Conservation (phyloP, 2,329 filamentous ascomycete genomes). For the Aspergillus sp. region DNA sequence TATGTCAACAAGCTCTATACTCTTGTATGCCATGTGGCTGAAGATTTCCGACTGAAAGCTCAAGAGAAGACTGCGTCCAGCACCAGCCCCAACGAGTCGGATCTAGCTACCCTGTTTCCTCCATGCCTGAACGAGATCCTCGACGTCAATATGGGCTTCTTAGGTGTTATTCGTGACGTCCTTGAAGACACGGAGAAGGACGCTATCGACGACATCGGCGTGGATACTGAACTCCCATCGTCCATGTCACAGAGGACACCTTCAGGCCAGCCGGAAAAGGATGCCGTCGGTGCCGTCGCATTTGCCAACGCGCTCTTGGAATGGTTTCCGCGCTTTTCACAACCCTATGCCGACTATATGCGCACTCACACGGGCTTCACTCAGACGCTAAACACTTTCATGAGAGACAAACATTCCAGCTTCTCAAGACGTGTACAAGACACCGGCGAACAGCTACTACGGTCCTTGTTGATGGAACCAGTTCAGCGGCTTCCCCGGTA, state of each 20-base stretch:
- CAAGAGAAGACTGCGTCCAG: slow-evolving; percentile 59
- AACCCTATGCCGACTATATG: slow-evolving; percentile 92
- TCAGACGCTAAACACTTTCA: slow-evolving; percentile 72
- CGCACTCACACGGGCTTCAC: slow-evolving; percentile 85
- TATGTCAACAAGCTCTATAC: slow-evolving; percentile 88
- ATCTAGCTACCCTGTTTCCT: slow-evolving; percentile 77
- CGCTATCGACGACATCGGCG: slow-evolving; percentile 73
- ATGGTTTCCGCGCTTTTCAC: slow-evolving; percentile 90
- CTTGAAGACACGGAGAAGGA: slow-evolving; percentile 83
- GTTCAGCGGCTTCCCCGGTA: slow-evolving; percentile 93
- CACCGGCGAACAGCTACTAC: slow-evolving; percentile 84
- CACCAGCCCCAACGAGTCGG: slow-evolving; percentile 68
- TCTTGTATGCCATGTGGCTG: slow-evolving; percentile 75
- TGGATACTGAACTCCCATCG: slow-evolving; percentile 49
- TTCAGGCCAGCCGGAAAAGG: slow-evolving; percentile 58
- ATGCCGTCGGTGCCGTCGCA: slow-evolving; percentile 73
- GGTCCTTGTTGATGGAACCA: slow-evolving; percentile 91
- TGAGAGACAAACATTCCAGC: slow-evolving; percentile 74
- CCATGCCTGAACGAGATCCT: slow-evolving; percentile 76
- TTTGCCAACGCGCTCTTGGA: slow-evolving; percentile 81
- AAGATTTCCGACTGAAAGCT: slow-evolving; percentile 73
- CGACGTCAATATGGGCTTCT: slow-evolving; percentile 75
- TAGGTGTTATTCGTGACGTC: slow-evolving; percentile 71
- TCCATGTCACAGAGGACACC: slow-evolving; percentile 46
- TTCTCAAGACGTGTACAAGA: slow-evolving; percentile 78